Evolutionary conservation across 2,329 filamentous ascomycete species (phyloP), one percentile per base, ranked within the genome.

Genomic region (Beauveria bassiana): DNA sequence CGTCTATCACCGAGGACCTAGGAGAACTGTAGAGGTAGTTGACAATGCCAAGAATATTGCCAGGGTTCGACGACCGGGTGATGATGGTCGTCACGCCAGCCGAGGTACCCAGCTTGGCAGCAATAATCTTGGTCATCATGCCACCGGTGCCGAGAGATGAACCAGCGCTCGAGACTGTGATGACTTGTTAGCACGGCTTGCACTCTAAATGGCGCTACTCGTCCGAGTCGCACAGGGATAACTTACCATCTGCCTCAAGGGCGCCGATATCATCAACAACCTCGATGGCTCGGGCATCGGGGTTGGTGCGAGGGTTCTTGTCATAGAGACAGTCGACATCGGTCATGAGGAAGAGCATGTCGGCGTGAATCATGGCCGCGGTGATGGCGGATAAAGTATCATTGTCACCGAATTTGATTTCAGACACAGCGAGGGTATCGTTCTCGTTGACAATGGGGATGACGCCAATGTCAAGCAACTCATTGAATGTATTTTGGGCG

Each of bases 371-470:
- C 92, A 98, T 98, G 66, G 90, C 95, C 1, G 95, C 91, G 0
- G 95, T 96, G 68, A 99, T 97, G 62, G 95, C 95, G 14, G 92
- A 96, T 52, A 99, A 81, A 1, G 95, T 99, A 74, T 99, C 95
- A 69, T 99, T 99, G 79, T 99, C 95, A 67, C 95, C 95, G 71
- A 99, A 99, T 79, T 98, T 98, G 78, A 99, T 99, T 82, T 99
- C 95, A 50, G 93, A 90, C 66, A 99, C 95, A 26, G 93, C 91
- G 60, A 99, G 79, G 3, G 95, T 99, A 74, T 99, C 95, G 74
- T 99, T 99, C 77, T 99, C 95, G 70, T 99, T 99, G 65, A 99
- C 95, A 69, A 99, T 97, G 10, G 95, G 95, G 65, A 99, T 96
- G 28, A 98, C 93, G 2, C 93, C 93, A 88, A 97, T 95, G 69